Evolutionary conservation across 2,329 filamentous ascomycete species (phyloP), one percentile per base, ranked within the genome.

Genomic region (Rutstroemia sydowiana): DNA sequence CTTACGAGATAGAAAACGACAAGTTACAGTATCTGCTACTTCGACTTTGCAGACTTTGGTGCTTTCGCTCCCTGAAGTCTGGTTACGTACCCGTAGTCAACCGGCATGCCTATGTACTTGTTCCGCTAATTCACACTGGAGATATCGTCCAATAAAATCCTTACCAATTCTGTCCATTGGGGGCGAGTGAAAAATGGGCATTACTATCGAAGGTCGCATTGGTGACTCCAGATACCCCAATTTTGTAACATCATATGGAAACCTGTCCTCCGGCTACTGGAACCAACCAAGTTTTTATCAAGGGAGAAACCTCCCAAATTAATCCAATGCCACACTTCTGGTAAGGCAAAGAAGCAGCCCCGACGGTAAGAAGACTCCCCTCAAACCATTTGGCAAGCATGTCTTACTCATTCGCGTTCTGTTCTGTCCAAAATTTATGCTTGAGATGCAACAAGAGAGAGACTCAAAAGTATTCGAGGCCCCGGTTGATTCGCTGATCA

Each of bases 381-480:
- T 2, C 9, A 10, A 39, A n/a, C 10, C 18, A 5, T 9, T 39
- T n/a, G n/a, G 16, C n/a, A n/a, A 39, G 6, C 3, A 18, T 10
- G 2, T 39, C n/a, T 39, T 16, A 9, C 9, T 39, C n/a, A 3
- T 39, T 39, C 3, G 20, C 5, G n/a, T 39, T n/a, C 36, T n/a
- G 5, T 6, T 39, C 16, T 16, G 16, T n/a, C 36, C 36, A 39
- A 18, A 39, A 39, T 10, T 39, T n/a, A 11, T 39, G 4, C 3
- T 20, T 20, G 9, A 43, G 20, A 43, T 43, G 40, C 5, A 13
- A 9, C 5, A 45, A 18, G 32, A 45, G 28, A 32, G 37, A 16
- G 11, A 11, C 36, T 31, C 51, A 44, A 28, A 51, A 59, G 2
- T 21, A 8, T 20, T 40, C 31, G 30, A 59, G 46, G 1, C 44